Conservation (phyloP, 192 early-diverging fungal genomes). For the Coemansia asiatica region DNA sequence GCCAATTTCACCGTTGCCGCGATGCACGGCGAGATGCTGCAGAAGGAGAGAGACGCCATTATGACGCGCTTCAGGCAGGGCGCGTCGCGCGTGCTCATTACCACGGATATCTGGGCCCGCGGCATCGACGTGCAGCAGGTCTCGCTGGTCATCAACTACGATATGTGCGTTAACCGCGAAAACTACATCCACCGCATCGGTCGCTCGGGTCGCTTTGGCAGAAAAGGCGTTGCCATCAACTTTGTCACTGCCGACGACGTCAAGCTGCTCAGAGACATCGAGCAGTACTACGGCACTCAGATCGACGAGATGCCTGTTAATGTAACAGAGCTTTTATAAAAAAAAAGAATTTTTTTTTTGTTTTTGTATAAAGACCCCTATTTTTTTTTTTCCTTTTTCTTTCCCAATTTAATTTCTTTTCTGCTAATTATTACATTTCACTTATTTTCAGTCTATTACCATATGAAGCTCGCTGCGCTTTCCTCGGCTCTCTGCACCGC, state of each 20-base stretch:
- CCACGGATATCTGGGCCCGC: slow-evolving; percentile 97
- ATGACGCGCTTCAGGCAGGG: slow-evolving; percentile 98
- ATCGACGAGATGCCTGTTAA: slow-evolving; percentile 58
- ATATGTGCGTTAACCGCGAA: slow-evolving; percentile 93
- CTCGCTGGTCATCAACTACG: slow-evolving; percentile 97
- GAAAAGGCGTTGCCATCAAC: slow-evolving; percentile 99
- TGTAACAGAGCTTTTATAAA: slow-evolving; percentile 41
- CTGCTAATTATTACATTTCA: neutral
- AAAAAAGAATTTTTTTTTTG: neutral
- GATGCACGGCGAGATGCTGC: slow-evolving; percentile 99
- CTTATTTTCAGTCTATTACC: neutral
- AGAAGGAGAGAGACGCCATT: slow-evolving; percentile 94
- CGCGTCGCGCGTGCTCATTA: slow-evolving; percentile 91
- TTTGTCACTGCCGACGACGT: slow-evolving; percentile 97
- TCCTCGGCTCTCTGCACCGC: slow-evolving; percentile 3
- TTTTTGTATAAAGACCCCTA: neutral
- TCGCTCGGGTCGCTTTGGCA: slow-evolving; percentile 95
- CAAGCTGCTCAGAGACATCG: slow-evolving; percentile 92
- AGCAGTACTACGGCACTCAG: slow-evolving; percentile 84
- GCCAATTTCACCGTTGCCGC: slow-evolving; percentile 97
- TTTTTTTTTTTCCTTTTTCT: slow-evolving; percentile 4
- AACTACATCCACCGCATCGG: slow-evolving; percentile 99
- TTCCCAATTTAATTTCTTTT: neutral
- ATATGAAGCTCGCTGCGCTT: slow-evolving; percentile 6
- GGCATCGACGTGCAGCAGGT: slow-evolving; percentile 99